A percentile compares a stretch with the other conserved stretches of the same genome.
These are phyloP conservation scores for Diaporthe ampelina DNA, from an alignment of 2,329 filamentous ascomycete species.

Conservation along the genomic window DNA sequence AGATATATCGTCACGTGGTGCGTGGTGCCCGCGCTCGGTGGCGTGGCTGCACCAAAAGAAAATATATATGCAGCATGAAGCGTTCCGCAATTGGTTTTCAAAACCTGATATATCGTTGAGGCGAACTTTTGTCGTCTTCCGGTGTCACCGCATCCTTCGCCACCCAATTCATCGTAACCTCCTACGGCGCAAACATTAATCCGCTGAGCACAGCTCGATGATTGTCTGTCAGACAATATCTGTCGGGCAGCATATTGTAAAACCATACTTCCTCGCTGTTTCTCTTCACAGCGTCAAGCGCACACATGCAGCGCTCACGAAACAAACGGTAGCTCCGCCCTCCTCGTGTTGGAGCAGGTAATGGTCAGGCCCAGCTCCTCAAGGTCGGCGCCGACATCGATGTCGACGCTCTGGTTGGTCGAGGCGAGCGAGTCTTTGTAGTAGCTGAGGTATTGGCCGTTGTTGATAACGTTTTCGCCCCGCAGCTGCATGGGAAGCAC, in stretches of 20 bases:
- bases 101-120: constrained; percentile 12
- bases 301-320: background rate
- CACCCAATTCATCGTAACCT: background rate
- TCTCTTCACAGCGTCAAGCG: background rate
- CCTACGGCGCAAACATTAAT: background rate
- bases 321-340: background rate
- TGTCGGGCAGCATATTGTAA: background rate
- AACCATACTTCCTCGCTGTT: no score
- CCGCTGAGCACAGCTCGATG: constrained; percentile 14
- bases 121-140: background rate
- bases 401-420: constrained; percentile 64
- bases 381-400: constrained; percentile 65
- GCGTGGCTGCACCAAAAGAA: constrained; percentile 10
- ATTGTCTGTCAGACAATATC: background rate
- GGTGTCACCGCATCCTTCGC: background rate
- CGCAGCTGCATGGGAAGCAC: constrained; percentile 68
- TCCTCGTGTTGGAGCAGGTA: constrained; percentile 33
- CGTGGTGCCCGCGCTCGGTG: background rate
- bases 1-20: constrained; percentile 21
- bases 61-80: constrained; percentile 26
- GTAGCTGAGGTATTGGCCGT: constrained; percentile 68
- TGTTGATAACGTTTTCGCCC: constrained; percentile 65
- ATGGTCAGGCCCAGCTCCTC: constrained; percentile 38
- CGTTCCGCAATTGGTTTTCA: background rate
- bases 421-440: constrained; percentile 67